phyloP scores from a whole-genome alignment of 768 basidiomycete species.

The Leccinum variicolor region DNA sequence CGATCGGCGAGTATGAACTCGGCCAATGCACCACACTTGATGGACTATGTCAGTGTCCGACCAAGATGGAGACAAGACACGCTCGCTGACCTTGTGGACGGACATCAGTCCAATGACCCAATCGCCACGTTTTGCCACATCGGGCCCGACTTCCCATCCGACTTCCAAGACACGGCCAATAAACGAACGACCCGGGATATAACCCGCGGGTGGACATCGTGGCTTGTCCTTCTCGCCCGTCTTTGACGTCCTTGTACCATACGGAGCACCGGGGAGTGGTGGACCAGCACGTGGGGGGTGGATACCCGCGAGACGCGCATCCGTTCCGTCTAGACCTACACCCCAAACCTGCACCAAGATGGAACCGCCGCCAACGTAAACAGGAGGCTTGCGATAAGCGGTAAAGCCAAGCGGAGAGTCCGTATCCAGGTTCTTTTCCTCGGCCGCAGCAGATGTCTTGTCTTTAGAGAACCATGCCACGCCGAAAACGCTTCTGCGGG shows the following conservation, averaged over 20 bases:
- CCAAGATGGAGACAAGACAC: conserved; percentile 1
- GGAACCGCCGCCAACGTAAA: conserved; percentile 61
- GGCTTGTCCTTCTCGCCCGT: conserved; percentile 25
- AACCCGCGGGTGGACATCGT: conserved; percentile 47
- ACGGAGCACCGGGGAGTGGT: conserved; percentile 17
- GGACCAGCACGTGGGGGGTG: conserved; percentile 14
- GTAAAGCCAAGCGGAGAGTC: conserved; percentile 59
- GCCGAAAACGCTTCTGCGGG: conserved; percentile 25
- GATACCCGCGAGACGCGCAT: conserved; percentile 62
- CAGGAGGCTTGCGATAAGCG: conserved; percentile 68
- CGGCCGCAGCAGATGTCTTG: conserved; percentile 7
- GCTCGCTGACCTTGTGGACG: conserved; percentile 64
- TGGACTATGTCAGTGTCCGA: conserved; percentile 7
- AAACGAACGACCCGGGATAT: conserved; percentile 85
- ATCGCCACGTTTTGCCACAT: conserved; percentile 68
- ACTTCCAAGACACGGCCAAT: conserved; percentile 80
- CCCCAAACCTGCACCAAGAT: conserved; percentile 88
- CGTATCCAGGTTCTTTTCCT: conserved; percentile 8
- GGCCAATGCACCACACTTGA: conserved; percentile 79
- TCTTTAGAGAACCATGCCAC: conserved; percentile 31
- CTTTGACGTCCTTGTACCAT: conserved; percentile 18
- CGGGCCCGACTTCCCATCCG: conserved; percentile 61
- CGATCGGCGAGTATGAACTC: conserved; percentile 86
- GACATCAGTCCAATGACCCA: conserved; percentile 85
- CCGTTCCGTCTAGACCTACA: conserved; percentile 77